Evolutionary conservation across 805 yeast species (phyloP).

Genomic region (Ogataea philodendri): DNA sequence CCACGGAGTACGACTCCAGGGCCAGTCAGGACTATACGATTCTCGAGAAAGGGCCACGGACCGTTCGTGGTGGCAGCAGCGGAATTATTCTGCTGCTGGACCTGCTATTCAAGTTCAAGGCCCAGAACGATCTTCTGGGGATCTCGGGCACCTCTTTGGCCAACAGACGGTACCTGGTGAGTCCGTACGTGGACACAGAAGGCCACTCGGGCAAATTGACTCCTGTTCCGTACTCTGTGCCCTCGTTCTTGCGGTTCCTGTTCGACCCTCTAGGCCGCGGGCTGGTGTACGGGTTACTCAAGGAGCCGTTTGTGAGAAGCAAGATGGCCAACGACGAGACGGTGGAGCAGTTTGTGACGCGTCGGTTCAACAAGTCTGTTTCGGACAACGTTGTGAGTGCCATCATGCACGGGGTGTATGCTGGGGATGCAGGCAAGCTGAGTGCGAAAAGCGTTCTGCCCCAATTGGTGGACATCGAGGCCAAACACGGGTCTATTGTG

Average conservation of each 20-base stretch:
- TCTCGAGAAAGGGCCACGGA: conserved; percentile 88
- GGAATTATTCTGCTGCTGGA: conserved; percentile 74
- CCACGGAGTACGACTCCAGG: conserved; percentile 28
- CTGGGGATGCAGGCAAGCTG: conserved; percentile 69
- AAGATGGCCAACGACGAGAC: conserved; percentile 56
- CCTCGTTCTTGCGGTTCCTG: conserved; percentile 33
- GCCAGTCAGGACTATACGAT: conserved; percentile 30
- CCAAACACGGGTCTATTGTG: conserved; percentile 55
- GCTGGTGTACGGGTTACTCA: conserved; percentile 42
- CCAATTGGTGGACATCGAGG: conserved; percentile 54
- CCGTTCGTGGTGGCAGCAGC: conserved; percentile 76
- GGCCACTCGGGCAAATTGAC: conserved; percentile 41
- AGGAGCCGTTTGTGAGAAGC: conserved; percentile 48
- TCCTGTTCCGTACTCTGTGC: conserved; percentile 48
- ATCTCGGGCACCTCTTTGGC: conserved; percentile 59
- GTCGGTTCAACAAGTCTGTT: conserved; percentile 66
- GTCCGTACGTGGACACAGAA: conserved; percentile 21
- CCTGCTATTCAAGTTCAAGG: conserved; percentile 48
- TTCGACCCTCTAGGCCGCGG: conserved; percentile 28
- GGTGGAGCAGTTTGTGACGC: conserved; percentile 58
- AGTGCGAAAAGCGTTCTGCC: conserved; percentile 66
- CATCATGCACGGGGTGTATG: conserved; percentile 83
- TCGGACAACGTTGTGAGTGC: conserved; percentile 71
- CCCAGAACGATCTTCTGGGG: conserved; percentile 52
- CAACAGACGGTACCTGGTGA: conserved; percentile 67